Conservation (phyloP, 208 protist species). For the Novymonas esmeraldas region DNA sequence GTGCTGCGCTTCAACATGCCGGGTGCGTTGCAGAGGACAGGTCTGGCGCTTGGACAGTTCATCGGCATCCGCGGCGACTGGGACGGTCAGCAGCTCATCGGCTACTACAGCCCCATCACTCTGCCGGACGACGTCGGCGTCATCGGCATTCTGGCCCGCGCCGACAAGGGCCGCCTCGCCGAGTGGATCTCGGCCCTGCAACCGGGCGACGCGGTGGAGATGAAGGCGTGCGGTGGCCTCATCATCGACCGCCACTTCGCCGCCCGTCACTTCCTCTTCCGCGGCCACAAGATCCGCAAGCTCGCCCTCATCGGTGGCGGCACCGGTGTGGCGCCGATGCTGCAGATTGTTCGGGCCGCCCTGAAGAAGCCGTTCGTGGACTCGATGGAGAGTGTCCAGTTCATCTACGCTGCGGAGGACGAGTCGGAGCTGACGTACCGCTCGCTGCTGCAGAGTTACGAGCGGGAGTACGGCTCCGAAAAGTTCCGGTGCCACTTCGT, state of each 20-base stretch:
- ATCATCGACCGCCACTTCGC: constrained; percentile 53
- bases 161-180: constrained; percentile 52
- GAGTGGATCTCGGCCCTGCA: constrained; percentile 67
- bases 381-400: constrained; percentile 51
- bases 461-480: constrained; percentile 44
- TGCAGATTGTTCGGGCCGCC: constrained; percentile 90
- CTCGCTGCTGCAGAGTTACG: constrained; percentile 46
- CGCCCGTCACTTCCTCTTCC: constrained; percentile 57
- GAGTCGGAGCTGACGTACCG: constrained; percentile 67
- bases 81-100: constrained; percentile 52
- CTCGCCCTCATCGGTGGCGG: constrained; percentile 77
- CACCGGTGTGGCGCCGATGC: constrained; percentile 92
- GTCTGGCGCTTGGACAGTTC: constrained; percentile 78
- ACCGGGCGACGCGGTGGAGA: constrained; percentile 77
- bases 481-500: constrained; percentile 71
- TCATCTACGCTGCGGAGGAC: constrained; percentile 78
- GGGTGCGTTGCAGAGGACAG: constrained; percentile 66
- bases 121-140: constrained; percentile 68
- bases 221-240: constrained; percentile 71
- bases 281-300: constrained; percentile 58
- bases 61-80: constrained; percentile 63
- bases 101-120: constrained; percentile 81
- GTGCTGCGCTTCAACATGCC: constrained; percentile 78
- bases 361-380: constrained; percentile 70
- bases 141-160: constrained; percentile 66